Percentiles rank a stretch among this genome's conserved stretches.
Conservation (phyloP, 805 yeast genomes). For the Kodamaea lidongshanica region DNA sequence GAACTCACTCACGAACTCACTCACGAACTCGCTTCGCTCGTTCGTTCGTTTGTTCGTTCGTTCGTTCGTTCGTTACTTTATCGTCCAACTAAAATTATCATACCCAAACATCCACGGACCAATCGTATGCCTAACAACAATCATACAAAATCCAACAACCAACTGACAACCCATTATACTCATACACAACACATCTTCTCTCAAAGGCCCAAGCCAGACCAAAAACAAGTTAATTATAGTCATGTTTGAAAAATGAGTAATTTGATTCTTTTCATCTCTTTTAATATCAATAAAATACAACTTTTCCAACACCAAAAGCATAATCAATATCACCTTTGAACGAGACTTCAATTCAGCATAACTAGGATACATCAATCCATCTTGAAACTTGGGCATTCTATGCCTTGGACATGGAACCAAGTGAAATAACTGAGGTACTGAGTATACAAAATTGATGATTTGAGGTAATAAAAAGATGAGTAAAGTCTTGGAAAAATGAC, state of each 20-base stretch:
- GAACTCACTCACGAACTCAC: too few relatives aligned
- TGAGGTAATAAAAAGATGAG: slow-evolving; percentile 85
- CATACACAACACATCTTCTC: slow-evolving; percentile 72
- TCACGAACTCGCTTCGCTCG: too few relatives aligned
- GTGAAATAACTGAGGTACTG: slow-evolving; percentile 85
- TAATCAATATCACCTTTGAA: slow-evolving; percentile 13
- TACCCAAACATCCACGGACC: slow-evolving; percentile 86
- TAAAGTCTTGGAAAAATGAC: slow-evolving; percentile 93
- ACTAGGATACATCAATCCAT: slow-evolving; percentile 69
- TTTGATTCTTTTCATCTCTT: slow-evolving; percentile 14
- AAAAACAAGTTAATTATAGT: slow-evolving; percentile 79
- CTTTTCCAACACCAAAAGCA: slow-evolving; percentile 43
- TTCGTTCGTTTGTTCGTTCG: too few relatives aligned
- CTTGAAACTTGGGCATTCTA: slow-evolving; percentile 72
- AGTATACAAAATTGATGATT: slow-evolving; percentile 80
- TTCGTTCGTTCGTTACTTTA: slow-evolving; percentile 24
- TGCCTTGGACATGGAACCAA: slow-evolving; percentile 94
- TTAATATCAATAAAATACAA: slow-evolving; percentile 42
- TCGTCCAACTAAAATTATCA: slow-evolving; percentile 59
- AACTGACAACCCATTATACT: slow-evolving; percentile 60
- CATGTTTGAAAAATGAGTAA: slow-evolving; percentile 62
- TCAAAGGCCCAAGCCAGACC: slow-evolving; percentile 85
- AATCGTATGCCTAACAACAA: slow-evolving; percentile 70
- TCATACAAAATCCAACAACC: slow-evolving; percentile 56
- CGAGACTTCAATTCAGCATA: slow-evolving; percentile 30